These are phyloP conservation scores for Podospora pseudoanserina DNA, from an alignment of 495 filamentous ascomycete genomes.

Conservation along the genomic window DNA sequence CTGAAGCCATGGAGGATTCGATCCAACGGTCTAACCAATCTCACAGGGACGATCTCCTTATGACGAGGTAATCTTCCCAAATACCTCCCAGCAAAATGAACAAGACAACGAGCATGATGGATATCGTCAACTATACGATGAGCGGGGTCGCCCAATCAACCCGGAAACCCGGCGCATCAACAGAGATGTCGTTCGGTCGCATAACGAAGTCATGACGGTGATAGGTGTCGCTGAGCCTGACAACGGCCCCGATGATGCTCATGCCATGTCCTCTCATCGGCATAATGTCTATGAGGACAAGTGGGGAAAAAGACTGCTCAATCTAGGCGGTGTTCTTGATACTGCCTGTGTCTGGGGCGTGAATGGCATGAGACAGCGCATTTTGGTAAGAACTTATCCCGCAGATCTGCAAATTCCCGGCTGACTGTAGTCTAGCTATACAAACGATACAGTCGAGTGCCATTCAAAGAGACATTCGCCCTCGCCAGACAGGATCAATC, in stretches of 20 bases:
- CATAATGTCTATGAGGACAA: conserved; percentile 39
- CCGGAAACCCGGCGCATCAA: conserved; percentile 50
- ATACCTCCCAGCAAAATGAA: conserved; percentile 26
- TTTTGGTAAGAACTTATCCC: conserved; percentile 37
- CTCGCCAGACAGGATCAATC: conserved; percentile 32
- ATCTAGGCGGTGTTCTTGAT: conserved; percentile 36
- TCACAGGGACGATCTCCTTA: conserved; percentile 67
- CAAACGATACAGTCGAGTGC: conserved; percentile 40
- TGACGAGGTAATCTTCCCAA: conserved; percentile 54
- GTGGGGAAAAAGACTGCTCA: conserved; percentile 38
- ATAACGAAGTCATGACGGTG: conserved; percentile 57
- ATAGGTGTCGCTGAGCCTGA: conserved; percentile 53
- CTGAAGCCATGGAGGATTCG: not conserved
- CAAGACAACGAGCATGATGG: conserved; percentile 41
- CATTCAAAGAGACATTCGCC: conserved; percentile 36
- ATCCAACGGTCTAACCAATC: conserved; percentile 1
- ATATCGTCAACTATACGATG: conserved; percentile 61
- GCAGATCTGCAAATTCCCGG: not conserved
- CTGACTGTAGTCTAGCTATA: conserved; percentile 40
- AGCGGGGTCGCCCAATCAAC: conserved; percentile 66
- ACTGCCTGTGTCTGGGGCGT: conserved; percentile 51
- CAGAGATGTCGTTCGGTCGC: conserved; percentile 49
- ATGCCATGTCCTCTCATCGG: conserved; percentile 25
- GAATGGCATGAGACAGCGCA: conserved; percentile 47
- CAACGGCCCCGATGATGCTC: conserved; percentile 27